phyloP scores from a whole-genome alignment of 2,329 filamentous ascomycete species.

The Alternaria sp. region DNA sequence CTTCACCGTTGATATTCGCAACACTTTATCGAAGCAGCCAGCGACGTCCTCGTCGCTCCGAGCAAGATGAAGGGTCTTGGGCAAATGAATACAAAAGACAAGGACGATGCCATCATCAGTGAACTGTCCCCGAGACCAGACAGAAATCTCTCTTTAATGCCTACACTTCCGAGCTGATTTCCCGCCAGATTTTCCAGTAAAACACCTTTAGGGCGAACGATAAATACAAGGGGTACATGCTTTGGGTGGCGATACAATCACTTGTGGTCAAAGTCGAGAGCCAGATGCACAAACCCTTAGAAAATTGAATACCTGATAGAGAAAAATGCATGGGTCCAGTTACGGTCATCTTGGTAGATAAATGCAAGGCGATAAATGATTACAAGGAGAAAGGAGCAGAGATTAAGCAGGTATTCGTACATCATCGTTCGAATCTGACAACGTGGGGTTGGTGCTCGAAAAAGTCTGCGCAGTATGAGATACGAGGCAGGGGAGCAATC shows the following conservation, averaged over 20 bases:
- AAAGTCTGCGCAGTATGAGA: not conserved
- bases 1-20: not conserved
- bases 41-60: not conserved
- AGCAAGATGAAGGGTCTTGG: too few relatives aligned
- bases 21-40: not conserved
- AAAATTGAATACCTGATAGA: not conserved
- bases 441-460: not conserved
- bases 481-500: too few relatives aligned
- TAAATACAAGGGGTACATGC: not conserved
- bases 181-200: too few relatives aligned
- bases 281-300: not conserved
- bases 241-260: not conserved
- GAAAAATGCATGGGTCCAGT: not conserved
- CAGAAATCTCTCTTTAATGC: too few relatives aligned
- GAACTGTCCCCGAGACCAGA: too few relatives aligned
- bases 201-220: not conserved
- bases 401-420: not conserved
- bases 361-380: not conserved
- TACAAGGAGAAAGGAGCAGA: not conserved
- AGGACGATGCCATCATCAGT: too few relatives aligned
- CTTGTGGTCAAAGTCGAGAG: not conserved
- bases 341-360: not conserved
- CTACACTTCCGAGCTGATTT: too few relatives aligned
- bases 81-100: too few relatives aligned
- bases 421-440: not conserved